phyloP scores from a whole-genome alignment of 768 basidiomycete species.

The Hygrophorus russula region DNA sequence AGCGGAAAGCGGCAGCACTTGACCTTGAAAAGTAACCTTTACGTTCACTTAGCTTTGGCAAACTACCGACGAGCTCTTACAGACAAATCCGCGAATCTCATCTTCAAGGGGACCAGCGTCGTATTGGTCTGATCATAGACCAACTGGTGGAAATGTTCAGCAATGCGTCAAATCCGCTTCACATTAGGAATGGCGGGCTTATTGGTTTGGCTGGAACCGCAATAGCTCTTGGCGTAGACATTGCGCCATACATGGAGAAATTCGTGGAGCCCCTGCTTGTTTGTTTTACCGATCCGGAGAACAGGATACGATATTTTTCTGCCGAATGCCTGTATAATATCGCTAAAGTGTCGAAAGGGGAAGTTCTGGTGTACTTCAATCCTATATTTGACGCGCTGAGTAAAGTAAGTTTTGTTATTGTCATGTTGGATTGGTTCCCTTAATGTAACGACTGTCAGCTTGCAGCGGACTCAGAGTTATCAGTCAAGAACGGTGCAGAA shows the following conservation, averaged over 20 bases:
- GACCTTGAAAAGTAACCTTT: constrained; percentile 81
- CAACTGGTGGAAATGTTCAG: constrained; percentile 93
- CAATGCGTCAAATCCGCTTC: constrained; percentile 69
- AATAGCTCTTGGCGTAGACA: constrained; percentile 90
- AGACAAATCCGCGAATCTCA: constrained; percentile 85
- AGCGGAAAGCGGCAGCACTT: constrained; percentile 88
- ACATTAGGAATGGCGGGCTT: constrained; percentile 88
- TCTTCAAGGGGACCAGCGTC: constrained; percentile 66
- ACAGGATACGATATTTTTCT: constrained; percentile 93
- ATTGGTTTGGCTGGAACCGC: constrained; percentile 95
- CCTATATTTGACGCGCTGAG: constrained; percentile 96
- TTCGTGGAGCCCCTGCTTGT: constrained; percentile 82
- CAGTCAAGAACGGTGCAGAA: constrained; percentile 98
- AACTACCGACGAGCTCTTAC: constrained; percentile 4
- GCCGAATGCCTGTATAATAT: constrained; percentile 98
- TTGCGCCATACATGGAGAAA: constrained; percentile 89
- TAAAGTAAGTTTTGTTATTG: constrained; percentile 53
- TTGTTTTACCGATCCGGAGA: constrained; percentile 92
- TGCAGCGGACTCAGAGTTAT: constrained; percentile 87
- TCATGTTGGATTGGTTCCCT: constrained; percentile 1
- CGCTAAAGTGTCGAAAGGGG: constrained; percentile 93
- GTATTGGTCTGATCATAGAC: constrained; percentile 82
- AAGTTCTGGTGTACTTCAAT: constrained; percentile 94
- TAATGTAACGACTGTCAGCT: constrained; percentile 41
- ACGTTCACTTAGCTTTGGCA: background rate